Conservation (phyloP, 2,329 filamentous ascomycete genomes). For the Apiospora hydei region DNA sequence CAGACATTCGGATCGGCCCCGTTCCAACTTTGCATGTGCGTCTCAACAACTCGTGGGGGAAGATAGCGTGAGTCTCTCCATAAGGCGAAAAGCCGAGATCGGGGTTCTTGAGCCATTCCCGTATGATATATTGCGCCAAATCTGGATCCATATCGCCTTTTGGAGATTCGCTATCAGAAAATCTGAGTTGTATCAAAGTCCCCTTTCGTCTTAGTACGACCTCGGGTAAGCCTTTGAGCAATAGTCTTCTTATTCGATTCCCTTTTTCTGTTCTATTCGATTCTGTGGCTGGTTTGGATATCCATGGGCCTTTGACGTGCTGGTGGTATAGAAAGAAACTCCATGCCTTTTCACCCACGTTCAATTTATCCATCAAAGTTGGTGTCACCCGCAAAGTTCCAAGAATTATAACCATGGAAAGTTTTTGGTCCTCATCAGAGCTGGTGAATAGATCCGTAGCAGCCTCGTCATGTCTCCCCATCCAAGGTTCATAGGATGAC, state of each 20-base stretch:
- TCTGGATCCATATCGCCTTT: background rate
- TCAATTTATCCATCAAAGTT: background rate
- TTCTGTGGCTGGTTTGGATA: background rate
- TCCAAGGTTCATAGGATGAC: background rate
- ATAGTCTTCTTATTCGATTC: background rate
- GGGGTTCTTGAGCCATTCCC: background rate
- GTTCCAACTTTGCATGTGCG: background rate
- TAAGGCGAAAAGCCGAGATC: background rate
- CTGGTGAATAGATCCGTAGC: background rate
- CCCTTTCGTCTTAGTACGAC: background rate
- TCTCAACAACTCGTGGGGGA: too few species aligned
- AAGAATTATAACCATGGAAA: background rate
- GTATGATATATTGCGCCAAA: background rate
- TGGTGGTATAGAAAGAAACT: background rate
- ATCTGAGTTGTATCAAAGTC: background rate
- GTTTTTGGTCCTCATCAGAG: background rate
- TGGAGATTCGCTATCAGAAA: background rate
- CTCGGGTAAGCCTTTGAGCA: background rate
- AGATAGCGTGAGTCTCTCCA: background rate
- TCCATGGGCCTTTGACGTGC: background rate
- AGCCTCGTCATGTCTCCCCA: background rate
- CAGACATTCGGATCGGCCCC: background rate
- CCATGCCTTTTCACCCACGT: background rate
- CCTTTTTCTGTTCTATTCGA: background rate
- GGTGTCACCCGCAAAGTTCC: background rate